Evolutionary conservation across 495 filamentous ascomycete species (phyloP).

Genomic region (Aspergillus saccharolyticus): DNA sequence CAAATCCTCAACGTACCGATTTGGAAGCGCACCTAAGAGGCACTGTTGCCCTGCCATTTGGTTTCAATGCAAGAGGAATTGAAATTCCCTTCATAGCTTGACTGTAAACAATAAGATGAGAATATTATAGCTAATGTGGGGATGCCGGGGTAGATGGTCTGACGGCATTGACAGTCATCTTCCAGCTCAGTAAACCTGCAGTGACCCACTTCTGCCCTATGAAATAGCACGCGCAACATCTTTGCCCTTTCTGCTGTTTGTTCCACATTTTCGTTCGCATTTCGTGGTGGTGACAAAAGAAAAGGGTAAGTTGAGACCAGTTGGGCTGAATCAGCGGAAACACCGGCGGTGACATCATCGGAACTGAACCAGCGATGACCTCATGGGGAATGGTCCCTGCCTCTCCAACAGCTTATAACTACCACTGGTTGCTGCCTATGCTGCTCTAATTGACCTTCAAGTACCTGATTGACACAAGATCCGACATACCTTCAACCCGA

Average conservation of each 20-base stretch:
- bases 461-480: background rate
- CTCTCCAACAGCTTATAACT: background rate
- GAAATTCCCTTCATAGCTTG: background rate
- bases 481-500: background rate
- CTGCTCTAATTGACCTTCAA: background rate
- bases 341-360: background rate
- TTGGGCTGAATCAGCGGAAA: background rate
- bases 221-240: background rate
- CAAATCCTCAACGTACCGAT: no score
- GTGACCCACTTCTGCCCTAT: background rate
- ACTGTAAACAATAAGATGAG: background rate
- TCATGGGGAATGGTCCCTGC: background rate
- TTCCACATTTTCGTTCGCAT: background rate
- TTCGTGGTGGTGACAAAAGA: background rate
- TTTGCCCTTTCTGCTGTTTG: background rate
- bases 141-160: background rate
- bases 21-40: no score
- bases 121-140: background rate
- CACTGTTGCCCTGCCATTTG: no score
- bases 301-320: background rate
- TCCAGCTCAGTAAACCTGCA: background rate
- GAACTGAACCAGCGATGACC: constrained; percentile 1
- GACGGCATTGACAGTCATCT: background rate
- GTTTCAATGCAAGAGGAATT: no score
- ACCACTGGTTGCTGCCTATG: background rate